Conservation (phyloP, 2,329 filamentous ascomycete genomes). For the Conoideocrella luteorostrata region DNA sequence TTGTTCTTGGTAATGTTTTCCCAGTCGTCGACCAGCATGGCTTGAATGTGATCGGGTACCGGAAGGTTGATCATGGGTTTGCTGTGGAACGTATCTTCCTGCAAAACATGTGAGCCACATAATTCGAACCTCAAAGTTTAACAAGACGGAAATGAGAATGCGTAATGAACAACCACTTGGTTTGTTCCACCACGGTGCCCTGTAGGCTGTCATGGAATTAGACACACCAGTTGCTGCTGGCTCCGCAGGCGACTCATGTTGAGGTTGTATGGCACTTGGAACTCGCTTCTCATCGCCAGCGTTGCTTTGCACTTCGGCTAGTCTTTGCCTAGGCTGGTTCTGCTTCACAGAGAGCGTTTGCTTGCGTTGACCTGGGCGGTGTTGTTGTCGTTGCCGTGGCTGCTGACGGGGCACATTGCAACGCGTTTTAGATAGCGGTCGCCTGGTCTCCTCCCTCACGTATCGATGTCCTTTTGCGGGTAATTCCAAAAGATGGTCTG, state of each 20-base stretch:
- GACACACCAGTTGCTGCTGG: conserved; percentile 1
- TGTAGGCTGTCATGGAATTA: neutral
- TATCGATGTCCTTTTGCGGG: conserved; percentile 12
- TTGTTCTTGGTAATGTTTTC: conserved; percentile 96
- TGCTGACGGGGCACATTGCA: neutral
- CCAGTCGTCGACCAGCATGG: conserved; percentile 94
- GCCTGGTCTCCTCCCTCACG: conserved; percentile 7
- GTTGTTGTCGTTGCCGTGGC: neutral
- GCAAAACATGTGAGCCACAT: neutral
- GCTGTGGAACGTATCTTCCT: conserved; percentile 85
- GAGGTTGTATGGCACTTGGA: too few species aligned
- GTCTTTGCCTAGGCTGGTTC: neutral
- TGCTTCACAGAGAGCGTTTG: neutral
- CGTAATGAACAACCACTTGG: neutral
- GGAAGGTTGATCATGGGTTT: conserved; percentile 80
- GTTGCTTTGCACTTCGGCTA: too few species aligned
- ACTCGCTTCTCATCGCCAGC: too few species aligned
- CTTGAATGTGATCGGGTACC: conserved; percentile 85
- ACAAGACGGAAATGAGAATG: too few species aligned
- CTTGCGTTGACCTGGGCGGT: neutral
- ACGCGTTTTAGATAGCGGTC: conserved; percentile 6
- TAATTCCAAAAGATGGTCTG: conserved; percentile 11
- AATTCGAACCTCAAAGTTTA: too few species aligned
- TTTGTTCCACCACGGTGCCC: neutral
- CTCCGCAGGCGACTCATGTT: conserved; percentile 6